Base-by-base conservation (phyloP, 352 stramenopile genomes). In the Globisporangium takayamanum region DNA sequence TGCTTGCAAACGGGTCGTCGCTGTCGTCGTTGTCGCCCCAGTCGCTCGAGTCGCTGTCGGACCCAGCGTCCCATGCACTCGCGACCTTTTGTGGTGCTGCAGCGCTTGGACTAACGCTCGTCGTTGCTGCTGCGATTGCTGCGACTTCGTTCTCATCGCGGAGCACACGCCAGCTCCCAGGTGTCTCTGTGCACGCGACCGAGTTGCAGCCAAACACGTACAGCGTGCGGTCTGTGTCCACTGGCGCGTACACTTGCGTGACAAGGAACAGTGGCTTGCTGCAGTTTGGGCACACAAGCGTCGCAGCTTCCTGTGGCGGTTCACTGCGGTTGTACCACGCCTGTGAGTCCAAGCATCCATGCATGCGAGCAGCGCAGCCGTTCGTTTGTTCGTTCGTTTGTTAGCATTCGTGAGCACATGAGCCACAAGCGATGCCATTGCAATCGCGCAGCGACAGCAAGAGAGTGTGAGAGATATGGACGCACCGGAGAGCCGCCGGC, bases 161-260 rank as follows among this genome's bases (percentile, higher is more conserved):
- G 55, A 94, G 51, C 37, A 90, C 84, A 56, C 82, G 63, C 84
- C 84, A 94, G 55, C 84, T 87, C 3, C 80, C 78, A 11, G 74
- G 48, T 0, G 63, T 72, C 50, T 89, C 69, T 0, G 73, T 85
- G 60, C 84, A 94, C 1, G 75, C 72, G n/a, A 78, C 66, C 6
- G 84, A 84, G 59, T 94, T 94, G 72, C 84, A 94, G 11, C 84
- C 84, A 60, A 94, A 94, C 4, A 92, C 70, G 47, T 94, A 94
- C 12, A 94, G 66, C 51, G 84, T 89, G 33, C 84, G 76, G 48
- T 89, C 73, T 6, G 64, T 67, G 18, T 89, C 79, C 18, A 91
- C 80, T 8, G 84, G 82, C 49, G 84, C 82, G 42, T 92, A 94
- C 50, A 94, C 74, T 75, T 87, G 77, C 5, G 72, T 76, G 41